Conservation (phyloP, 441 rosid species). For the Omphalea diandra region DNA sequence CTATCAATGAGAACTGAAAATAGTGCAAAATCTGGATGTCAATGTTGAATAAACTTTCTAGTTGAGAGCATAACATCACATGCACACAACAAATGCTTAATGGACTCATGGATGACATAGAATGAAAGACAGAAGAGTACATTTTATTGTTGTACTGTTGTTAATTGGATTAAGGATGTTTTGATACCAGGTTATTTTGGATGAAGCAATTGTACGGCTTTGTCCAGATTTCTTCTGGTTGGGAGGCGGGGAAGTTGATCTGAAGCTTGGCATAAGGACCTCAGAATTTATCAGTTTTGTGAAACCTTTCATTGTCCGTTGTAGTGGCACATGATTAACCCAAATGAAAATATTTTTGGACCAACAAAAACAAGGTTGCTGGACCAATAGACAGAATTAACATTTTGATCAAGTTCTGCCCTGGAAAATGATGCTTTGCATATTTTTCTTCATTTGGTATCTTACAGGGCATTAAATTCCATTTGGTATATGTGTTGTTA, state of each 20-base stretch:
- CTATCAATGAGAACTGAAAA: not conserved
- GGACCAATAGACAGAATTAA: not conserved
- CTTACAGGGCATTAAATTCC: not conserved
- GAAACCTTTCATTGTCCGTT: conserved; percentile 65
- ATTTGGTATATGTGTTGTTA: not conserved
- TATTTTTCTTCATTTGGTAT: not conserved
- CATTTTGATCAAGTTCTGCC: not conserved
- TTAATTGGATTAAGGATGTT: conserved; percentile 8
- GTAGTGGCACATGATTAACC: conserved; percentile 42
- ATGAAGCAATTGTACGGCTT: conserved; percentile 77
- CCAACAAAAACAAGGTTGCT: not conserved
- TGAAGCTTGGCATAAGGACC: conserved; percentile 81
- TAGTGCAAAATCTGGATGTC: not conserved
- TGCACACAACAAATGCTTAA: not conserved
- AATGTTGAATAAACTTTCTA: not conserved
- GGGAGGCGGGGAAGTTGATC: conserved; percentile 82
- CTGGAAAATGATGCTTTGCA: not conserved
- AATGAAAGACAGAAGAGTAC: not conserved
- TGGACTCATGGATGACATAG: not conserved
- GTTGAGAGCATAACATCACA: not conserved
- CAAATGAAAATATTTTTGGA: not conserved
- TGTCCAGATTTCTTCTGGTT: conserved; percentile 80
- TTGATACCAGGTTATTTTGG: conserved; percentile 77
- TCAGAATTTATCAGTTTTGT: conserved; percentile 59
- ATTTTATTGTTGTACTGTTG: not conserved